These are phyloP conservation scores for Danielia reshetovae DNA, from an alignment of 805 yeast genomes.

Conservation along the genomic window DNA sequence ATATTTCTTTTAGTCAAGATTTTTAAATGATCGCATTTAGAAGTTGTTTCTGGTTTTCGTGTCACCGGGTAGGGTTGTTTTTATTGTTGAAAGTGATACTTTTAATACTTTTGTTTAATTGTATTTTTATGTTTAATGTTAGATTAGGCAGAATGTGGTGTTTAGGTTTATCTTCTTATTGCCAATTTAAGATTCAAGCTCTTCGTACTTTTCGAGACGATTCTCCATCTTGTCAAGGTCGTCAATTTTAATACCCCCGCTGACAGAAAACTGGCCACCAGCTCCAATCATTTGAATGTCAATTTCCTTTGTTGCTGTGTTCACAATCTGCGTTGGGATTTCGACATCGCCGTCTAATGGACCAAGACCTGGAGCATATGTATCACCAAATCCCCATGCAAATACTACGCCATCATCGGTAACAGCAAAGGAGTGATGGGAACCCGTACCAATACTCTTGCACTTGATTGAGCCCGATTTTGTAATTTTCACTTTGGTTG, in stretches of 20 bases:
- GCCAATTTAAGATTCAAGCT: slow-evolving; percentile 35
- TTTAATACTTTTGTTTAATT: too few species aligned
- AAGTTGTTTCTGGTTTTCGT: too few species aligned
- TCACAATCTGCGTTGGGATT: slow-evolving; percentile 81
- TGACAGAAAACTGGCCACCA: slow-evolving; percentile 93
- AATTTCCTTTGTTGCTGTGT: slow-evolving; percentile 86
- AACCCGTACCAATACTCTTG: slow-evolving; percentile 67
- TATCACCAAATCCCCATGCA: slow-evolving; percentile 98
- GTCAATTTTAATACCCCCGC: slow-evolving; percentile 71
- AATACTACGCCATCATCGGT: slow-evolving; percentile 79
- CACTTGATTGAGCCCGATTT: slow-evolving; percentile 24
- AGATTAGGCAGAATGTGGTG: too few species aligned
- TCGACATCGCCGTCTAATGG: slow-evolving; percentile 86
- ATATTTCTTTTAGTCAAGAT: too few species aligned
- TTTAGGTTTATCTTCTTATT: too few species aligned
- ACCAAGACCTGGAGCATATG: slow-evolving; percentile 94
- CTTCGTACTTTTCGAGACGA: slow-evolving; percentile 49
- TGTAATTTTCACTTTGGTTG: slow-evolving; percentile 56
- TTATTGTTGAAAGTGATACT: too few species aligned
- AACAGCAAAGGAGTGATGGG: slow-evolving; percentile 89
- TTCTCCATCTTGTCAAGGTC: slow-evolving; percentile 48
- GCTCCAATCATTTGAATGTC: slow-evolving; percentile 75
- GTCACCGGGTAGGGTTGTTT: too few species aligned
- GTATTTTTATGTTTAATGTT: too few species aligned
- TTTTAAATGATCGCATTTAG: too few species aligned